Conservation (phyloP, 2,329 filamentous ascomycete genomes). For the Trichoderma breve region DNA sequence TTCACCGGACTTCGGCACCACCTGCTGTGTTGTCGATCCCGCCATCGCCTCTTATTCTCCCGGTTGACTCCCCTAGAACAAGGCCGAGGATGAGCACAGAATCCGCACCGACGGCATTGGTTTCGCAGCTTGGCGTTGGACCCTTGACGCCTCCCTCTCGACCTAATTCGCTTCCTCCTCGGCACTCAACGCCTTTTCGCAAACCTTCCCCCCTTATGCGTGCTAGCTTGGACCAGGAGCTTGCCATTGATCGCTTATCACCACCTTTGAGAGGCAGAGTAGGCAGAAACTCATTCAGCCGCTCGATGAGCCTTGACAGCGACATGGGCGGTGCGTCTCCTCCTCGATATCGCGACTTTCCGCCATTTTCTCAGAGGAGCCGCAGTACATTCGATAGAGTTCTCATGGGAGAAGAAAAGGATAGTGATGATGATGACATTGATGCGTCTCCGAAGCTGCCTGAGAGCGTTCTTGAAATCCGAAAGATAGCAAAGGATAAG, state of each 20-base stretch:
- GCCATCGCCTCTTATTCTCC: constrained; percentile 33
- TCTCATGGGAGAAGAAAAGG: constrained; percentile 9
- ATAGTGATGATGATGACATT: constrained; percentile 28
- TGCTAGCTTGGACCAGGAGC: constrained; percentile 39
- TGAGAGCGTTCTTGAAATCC: constrained; percentile 34
- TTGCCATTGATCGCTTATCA: constrained; percentile 39
- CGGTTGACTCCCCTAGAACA: constrained; percentile 26
- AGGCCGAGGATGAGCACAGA: constrained; percentile 26
- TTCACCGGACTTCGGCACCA: neutral
- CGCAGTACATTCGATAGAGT: constrained; percentile 29
- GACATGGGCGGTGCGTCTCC: constrained; percentile 25
- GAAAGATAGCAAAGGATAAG: constrained; percentile 27
- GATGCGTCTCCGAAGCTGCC: constrained; percentile 35
- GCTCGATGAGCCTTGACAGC: constrained; percentile 37
- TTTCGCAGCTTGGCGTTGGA: constrained; percentile 1
- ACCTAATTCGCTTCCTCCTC: constrained; percentile 31
- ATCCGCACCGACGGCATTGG: constrained; percentile 28
- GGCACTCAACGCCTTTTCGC: constrained; percentile 31
- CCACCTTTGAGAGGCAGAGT: constrained; percentile 34
- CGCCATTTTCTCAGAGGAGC: constrained; percentile 38
- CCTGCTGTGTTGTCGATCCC: constrained; percentile 25
- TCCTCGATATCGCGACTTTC: constrained; percentile 36
- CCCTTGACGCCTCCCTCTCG: constrained; percentile 29
- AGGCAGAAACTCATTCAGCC: constrained; percentile 32
- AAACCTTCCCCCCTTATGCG: constrained; percentile 36